Evolutionary conservation across 2,329 filamentous ascomycete species (phyloP).

Genomic region (Aspergillus fijiensis): DNA sequence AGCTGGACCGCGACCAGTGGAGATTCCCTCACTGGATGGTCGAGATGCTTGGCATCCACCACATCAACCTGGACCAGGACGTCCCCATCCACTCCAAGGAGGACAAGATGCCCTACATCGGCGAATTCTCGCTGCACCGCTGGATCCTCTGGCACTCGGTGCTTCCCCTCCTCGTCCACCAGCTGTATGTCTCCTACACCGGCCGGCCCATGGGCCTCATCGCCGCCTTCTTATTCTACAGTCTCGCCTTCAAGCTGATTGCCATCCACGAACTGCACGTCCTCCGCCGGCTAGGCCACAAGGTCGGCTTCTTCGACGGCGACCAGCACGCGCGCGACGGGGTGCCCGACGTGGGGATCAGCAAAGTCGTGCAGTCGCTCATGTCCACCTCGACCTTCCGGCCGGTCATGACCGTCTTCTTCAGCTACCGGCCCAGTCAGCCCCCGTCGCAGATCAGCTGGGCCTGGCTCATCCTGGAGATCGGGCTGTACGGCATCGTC

Average conservation of each 20-base stretch:
- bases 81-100: slow-evolving; percentile 43
- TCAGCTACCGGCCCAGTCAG: slow-evolving; percentile 28
- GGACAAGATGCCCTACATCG: slow-evolving; percentile 44
- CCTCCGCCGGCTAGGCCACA: slow-evolving; percentile 41
- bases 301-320: slow-evolving; percentile 46
- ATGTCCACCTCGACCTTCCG: slow-evolving; percentile 36
- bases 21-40: slow-evolving; percentile 33
- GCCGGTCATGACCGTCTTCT: slow-evolving; percentile 35
- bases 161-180: slow-evolving; percentile 41
- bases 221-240: slow-evolving; percentile 40
- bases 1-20: slow-evolving; percentile 30
- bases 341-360: slow-evolving; percentile 43
- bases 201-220: slow-evolving; percentile 32
- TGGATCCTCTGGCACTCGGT: slow-evolving; percentile 44
- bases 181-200: slow-evolving; percentile 33
- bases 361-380: slow-evolving; percentile 35
- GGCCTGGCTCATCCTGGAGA: slow-evolving; percentile 40
- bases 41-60: slow-evolving; percentile 33
- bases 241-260: slow-evolving; percentile 40
- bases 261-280: slow-evolving; percentile 43
- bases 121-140: slow-evolving; percentile 37
- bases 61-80: slow-evolving; percentile 26
- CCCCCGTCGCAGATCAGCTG: slow-evolving; percentile 30
- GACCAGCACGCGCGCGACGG: slow-evolving; percentile 47
- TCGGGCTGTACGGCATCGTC: slow-evolving; percentile 44